phyloP scores from a whole-genome alignment of 306 rosid genomes.

The Hippophae rhamnoides region DNA sequence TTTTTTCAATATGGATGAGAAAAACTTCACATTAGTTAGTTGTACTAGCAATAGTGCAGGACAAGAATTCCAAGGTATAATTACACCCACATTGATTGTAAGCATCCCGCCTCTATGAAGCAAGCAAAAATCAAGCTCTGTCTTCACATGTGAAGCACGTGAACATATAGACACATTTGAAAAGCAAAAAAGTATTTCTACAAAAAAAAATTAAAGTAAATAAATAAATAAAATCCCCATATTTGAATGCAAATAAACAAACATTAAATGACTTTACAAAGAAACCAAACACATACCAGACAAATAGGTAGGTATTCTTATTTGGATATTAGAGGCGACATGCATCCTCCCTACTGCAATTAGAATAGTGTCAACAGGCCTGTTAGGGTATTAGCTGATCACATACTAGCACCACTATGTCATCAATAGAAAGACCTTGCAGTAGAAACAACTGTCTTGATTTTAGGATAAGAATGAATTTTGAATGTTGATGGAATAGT shows the following conservation, averaged over 20 bases:
- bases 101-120: slow-evolving; percentile 89
- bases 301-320: slow-evolving; percentile 61
- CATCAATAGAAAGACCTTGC: slow-evolving; percentile 47
- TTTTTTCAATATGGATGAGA: slow-evolving; percentile 33
- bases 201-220: no score
- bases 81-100: slow-evolving; percentile 72
- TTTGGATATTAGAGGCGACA: slow-evolving; percentile 70
- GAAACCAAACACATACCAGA: slow-evolving; percentile 47
- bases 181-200: no score
- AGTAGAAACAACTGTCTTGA: slow-evolving; percentile 71
- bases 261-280: no score
- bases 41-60: slow-evolving; percentile 81
- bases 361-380: slow-evolving; percentile 94
- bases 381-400: slow-evolving; percentile 19
- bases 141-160: slow-evolving; percentile 21
- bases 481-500: no score
- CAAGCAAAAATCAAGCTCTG: slow-evolving; percentile 92
- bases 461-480: slow-evolving; percentile 2
- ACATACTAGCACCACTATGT: slow-evolving; percentile 5
- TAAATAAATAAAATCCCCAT: no score
- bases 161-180: no score
- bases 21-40: slow-evolving; percentile 37
- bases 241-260: no score
- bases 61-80: slow-evolving; percentile 77
- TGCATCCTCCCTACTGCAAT: slow-evolving; percentile 84